Base-by-base conservation (phyloP, 140 eudicot species). In the Stevia rebaudiana region DNA sequence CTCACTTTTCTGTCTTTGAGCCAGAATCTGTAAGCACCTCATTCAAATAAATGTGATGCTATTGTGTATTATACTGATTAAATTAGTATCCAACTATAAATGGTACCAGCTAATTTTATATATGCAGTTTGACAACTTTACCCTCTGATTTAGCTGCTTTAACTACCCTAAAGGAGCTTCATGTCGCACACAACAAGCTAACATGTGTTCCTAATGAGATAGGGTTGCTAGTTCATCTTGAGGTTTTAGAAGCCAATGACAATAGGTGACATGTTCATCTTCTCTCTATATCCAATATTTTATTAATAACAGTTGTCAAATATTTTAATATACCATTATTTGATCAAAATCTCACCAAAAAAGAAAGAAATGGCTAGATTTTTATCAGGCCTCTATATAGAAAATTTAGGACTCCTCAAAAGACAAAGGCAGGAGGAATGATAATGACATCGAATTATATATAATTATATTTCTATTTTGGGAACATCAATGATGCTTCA, bases 101-200 rank as follows among this genome's bases (percentile, higher is more conserved):
- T 37, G 16, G 24, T 72, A 54, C 47, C 11, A 65, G 46, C 76
- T 52, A 62, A 55, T 37, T 46, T 19, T 33, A 36, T 44, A 15
- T 60, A 19, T 74, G 81, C 95, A 92, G 98, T 61, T 79, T 88
- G 76, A 81, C 84, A 37, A 65, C 56, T 50, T 61, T 85, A 79
- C 96, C 98, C 69, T 71, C 96, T 61, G 69, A 78, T 21, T 65
- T 92, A 84, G 95, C 88, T 12, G 77, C 83, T 47, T 82, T 92
- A 67, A 81, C 87, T 73, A 60, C 78, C 69, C 72, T 92, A 68
- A 82, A 65, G 81, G 86, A 85, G 63, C 95, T 88, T 63, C 86
- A 79, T 65, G 65, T 88, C 53, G 82, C 80, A 66, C 72, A 72
- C 75, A 92, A 88, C 84, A 75, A 83, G 70, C 62, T 92, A 75